Evolutionary conservation across 768 basidiomycete species (phyloP).

Genomic region (Hygrophorus pudorinus): DNA sequence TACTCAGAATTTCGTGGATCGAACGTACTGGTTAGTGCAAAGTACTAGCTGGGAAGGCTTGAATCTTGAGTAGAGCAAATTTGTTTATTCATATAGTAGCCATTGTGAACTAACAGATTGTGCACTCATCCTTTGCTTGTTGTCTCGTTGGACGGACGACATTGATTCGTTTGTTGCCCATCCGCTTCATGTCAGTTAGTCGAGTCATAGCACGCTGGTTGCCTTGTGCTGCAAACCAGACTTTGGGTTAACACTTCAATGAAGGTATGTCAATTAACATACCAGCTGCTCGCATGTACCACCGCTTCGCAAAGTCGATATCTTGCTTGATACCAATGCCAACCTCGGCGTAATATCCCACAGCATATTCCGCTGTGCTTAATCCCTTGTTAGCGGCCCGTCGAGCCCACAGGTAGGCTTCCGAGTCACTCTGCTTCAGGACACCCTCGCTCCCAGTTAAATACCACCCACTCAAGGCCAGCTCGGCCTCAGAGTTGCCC

Average conservation of each 20-base stretch:
- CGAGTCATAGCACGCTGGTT: conserved; percentile 96
- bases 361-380: conserved; percentile 96
- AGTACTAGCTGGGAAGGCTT: no score
- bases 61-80: no score
- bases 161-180: conserved; percentile 69
- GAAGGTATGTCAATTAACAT: conserved; percentile 18
- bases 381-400: conserved; percentile 94
- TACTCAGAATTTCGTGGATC: no score
- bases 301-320: conserved; percentile 89
- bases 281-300: conserved; percentile 99
- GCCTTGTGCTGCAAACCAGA: conserved; percentile 65
- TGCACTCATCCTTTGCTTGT: conserved; percentile 90
- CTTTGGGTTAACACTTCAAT: neutral
- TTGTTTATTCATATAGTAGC: neutral
- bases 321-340: conserved; percentile 98
- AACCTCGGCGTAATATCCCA: conserved; percentile 96
- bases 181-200: conserved; percentile 89
- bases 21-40: no score
- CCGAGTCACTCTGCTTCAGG: conserved; percentile 93
- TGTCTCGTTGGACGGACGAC: conserved; percentile 83
- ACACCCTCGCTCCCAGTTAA: conserved; percentile 92
- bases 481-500: conserved; percentile 88
- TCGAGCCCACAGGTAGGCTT: conserved; percentile 98
- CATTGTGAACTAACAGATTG: conserved; percentile 46
- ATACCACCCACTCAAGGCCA: conserved; percentile 98